Base-by-base conservation (phyloP, 352 stramenopile genomes). In the Peronospora farinosa region DNA sequence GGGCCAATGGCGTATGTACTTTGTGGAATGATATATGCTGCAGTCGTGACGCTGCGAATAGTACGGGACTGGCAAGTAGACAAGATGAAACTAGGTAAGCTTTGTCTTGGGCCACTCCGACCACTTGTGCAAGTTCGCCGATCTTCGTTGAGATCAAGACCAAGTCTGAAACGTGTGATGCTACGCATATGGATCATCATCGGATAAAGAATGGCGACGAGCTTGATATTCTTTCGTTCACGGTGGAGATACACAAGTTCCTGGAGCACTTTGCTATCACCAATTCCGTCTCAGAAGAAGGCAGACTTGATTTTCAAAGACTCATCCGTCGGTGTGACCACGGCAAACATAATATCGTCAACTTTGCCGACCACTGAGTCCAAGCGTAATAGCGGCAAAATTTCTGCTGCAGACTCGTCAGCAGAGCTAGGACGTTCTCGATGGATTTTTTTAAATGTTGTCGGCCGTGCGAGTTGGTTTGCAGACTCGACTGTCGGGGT, bases 1-100 rank as follows among this genome's bases (percentile, higher is more conserved):
- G 5, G 23, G 65, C 59, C 77, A 17, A 59, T 78, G 23, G 62
- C 23, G 7, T 12, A 46, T 13, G 40, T 46, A 3, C 40, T 23
- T 46, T 23, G 40, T 46, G 40, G 40, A 46, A 23, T 46, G 12
- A 6, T 46, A n/a, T n/a, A 46, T 17, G 21, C 15, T 33, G 10
- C 23, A 35, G 21, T 46, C 6, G 35, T 36, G 40, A 13, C 40
- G 3, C 23, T 46, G 40, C 40, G 23, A 3, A 33, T 12, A 31
- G 11, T 61, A 65, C 77, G 46, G 62, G 62, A 6, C 51, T 92
- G 78, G 19, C 19, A 52, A 17, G 16, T 92, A 30, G 78, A 92
- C 19, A 21, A 21, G 61, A 64, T 72, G 35, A 42, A 27, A 10
- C 9, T 80, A 2, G 40, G 81, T 36, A 47, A 56, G 3, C 31